These are phyloP conservation scores for Nicotiana attenuata DNA, from an alignment of 257 asterid genomes.

Conservation along the genomic window DNA sequence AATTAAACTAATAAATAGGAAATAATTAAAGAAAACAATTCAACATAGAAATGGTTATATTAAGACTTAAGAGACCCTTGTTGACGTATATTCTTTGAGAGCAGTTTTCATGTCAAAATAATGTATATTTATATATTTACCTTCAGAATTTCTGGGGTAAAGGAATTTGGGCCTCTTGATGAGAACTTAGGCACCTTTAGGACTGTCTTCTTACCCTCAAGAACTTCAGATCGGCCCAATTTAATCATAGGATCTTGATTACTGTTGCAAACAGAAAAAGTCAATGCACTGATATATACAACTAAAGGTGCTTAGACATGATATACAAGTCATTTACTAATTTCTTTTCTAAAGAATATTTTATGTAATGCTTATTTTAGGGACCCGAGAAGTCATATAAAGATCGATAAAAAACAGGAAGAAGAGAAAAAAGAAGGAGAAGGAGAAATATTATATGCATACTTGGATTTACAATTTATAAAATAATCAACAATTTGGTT, in stretches of 20 bases:
- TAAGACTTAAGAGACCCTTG: background rate
- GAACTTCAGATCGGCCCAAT: background rate
- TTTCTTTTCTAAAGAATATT: no score
- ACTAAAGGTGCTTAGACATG: background rate
- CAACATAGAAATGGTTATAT: background rate
- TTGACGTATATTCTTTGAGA: background rate
- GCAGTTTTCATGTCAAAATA: background rate
- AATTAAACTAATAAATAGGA: background rate
- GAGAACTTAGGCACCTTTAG: background rate
- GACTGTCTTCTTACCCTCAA: background rate
- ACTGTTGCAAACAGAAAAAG: background rate
- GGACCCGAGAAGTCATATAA: background rate
- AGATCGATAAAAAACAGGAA: background rate
- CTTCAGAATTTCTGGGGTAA: background rate
- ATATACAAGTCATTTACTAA: no score
- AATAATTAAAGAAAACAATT: background rate
- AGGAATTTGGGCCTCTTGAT: background rate
- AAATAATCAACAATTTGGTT: background rate
- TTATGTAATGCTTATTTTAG: no score
- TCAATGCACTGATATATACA: background rate
- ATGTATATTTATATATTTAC: background rate
- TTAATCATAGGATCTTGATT: background rate
- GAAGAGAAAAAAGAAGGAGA: background rate
- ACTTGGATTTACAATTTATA: background rate
- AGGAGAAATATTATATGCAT: background rate